Conservation (phyloP, 1,284 basidiomycete species). For the Cutaneotrichosporon sp. region DNA sequence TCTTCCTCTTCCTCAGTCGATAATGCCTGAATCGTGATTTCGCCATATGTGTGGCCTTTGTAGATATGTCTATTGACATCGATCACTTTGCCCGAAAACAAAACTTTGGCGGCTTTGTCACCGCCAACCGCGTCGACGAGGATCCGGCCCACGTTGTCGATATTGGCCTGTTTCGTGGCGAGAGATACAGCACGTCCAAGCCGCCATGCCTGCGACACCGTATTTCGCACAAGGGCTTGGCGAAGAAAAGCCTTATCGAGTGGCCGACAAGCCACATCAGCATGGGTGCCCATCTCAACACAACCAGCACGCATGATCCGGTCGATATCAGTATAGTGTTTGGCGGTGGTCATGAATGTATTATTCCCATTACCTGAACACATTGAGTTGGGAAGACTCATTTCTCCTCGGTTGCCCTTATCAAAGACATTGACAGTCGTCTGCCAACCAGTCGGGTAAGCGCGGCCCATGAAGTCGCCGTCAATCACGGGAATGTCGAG, state of each 20-base stretch:
- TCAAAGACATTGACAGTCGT: conserved; percentile 38
- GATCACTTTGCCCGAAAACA: conserved; percentile 61
- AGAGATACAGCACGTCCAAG: conserved; percentile 57
- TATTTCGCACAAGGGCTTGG: conserved; percentile 51
- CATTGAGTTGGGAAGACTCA: conserved; percentile 30
- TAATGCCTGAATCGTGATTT: conserved; percentile 57
- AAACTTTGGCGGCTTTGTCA: conserved; percentile 58
- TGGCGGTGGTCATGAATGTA: conserved; percentile 33
- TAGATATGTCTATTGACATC: conserved; percentile 57
- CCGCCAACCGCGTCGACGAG: conserved; percentile 59
- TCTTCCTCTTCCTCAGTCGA: conserved; percentile 56
- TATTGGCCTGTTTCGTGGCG: conserved; percentile 52
- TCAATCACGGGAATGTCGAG: conserved; percentile 54
- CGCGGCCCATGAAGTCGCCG: conserved; percentile 53
- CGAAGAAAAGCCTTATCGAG: conserved; percentile 22
- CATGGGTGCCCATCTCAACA: conserved; percentile 42
- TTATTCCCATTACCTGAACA: conserved; percentile 31
- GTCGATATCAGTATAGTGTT: conserved; percentile 31
- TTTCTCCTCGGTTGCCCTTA: conserved; percentile 23
- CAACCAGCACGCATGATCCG: conserved; percentile 30
- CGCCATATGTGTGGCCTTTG: conserved; percentile 59
- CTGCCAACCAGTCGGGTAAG: conserved; percentile 36
- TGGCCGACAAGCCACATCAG: conserved; percentile 28
- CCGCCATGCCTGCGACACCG: conserved; percentile 60
- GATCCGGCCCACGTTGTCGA: conserved; percentile 34